phyloP scores from a whole-genome alignment of 2,329 filamentous ascomycete species.

The Myriangium duriaei region DNA sequence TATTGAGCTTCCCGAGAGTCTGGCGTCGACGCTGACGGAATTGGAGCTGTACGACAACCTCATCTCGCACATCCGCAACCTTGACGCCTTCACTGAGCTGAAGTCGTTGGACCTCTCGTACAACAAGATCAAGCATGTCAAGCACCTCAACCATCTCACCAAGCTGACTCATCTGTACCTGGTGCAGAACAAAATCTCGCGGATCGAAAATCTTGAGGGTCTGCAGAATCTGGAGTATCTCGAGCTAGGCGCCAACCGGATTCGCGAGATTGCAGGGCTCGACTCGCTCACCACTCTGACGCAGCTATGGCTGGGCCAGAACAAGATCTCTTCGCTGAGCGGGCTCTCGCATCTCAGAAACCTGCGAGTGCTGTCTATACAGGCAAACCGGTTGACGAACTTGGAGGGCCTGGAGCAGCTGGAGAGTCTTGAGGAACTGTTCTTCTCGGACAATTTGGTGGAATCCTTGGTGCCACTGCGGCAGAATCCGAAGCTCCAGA shows the following conservation, averaged over 20 bases:
- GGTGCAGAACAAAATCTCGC: conserved; percentile 85
- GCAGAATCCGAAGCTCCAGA: conserved; percentile 45
- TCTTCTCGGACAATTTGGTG: conserved; percentile 90
- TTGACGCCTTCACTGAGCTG: conserved; percentile 66
- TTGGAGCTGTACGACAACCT: conserved; percentile 96
- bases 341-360: conserved; percentile 64
- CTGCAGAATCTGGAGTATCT: conserved; percentile 66
- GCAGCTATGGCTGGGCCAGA: conserved; percentile 89
- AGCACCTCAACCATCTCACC: conserved; percentile 65
- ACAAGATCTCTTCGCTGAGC: conserved; percentile 79
- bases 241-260: conserved; percentile 84
- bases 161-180: conserved; percentile 78
- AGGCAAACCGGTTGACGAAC: conserved; percentile 80
- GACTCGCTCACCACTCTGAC: conserved; percentile 66
- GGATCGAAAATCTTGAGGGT: conserved; percentile 71
- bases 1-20: conserved; percentile 58
- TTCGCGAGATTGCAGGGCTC: conserved; percentile 77
- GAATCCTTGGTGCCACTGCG: conserved; percentile 59
- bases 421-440: conserved; percentile 74
- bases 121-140: conserved; percentile 99
- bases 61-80: conserved; percentile 70
- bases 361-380: conserved; percentile 80
- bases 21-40: conserved; percentile 60
- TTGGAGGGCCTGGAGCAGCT: conserved; percentile 65
- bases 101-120: conserved; percentile 82